Base-by-base conservation (phyloP, 2,329 filamentous ascomycete species). In the Zasmidium cellare region DNA sequence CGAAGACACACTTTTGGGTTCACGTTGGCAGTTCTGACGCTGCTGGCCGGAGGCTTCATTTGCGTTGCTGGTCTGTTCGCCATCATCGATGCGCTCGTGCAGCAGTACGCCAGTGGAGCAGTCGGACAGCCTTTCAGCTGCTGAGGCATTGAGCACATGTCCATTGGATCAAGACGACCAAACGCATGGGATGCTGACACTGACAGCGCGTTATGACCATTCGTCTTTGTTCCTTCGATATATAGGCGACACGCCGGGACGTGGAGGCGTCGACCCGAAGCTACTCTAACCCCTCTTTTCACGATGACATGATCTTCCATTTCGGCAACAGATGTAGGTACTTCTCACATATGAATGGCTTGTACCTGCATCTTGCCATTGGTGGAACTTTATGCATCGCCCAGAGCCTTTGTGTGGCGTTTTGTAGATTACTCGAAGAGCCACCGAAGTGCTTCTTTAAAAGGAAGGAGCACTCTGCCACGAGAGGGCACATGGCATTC, bases 31-130 rank as follows among this genome's bases (percentile, higher is more conserved):
- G 52, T 76, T 3, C 59, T 76, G 24, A 81, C 79, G 0, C 68
- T 81, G 18, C 53, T 77, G 3, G 72, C 73, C 0, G 80, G 80
- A 1, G 78, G 69, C 1, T 81, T 81, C 49, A 80, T 81, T n/a
- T 80, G 61, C n/a, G 19, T 63, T n/a, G 61, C 61, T 1, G 80
- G 80, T 1, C 71, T 78, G 38, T 82, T 82, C 61, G 80, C 78
- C 9, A 80, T 75, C 0, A 74, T 82, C 48, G 74, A 74, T 57
- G 65, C 64, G 9, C 69, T 71, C 49, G 62, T 69, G n/a, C 62
- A 69, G 24, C 69, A 69, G 3, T 70, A 72, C 55, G 61, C 63
- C 22, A 65, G 57, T 46, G 69, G 69, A 9, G 55, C 38, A 2
- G 64, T 72, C 2, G 62, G 61, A 2, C 50, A 60, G 9, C 66